Conservation (phyloP, 306 rosid species). For the Citrullus mucosospermus region DNA sequence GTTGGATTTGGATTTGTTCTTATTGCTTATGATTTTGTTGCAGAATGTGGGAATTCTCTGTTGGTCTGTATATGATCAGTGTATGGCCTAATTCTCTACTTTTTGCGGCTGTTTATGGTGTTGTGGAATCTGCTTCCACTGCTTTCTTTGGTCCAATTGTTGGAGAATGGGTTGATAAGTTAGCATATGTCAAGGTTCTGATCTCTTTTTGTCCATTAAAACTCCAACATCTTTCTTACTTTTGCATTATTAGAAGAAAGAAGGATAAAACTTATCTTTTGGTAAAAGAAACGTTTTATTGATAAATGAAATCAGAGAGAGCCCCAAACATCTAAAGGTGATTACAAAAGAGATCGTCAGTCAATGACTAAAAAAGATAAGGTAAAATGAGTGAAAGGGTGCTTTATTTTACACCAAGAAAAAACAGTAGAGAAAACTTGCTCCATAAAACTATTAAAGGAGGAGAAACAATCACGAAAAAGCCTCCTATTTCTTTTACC, state of each 20-base stretch:
- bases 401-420: no score
- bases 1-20: not conserved
- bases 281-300: no score
- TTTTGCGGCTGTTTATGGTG: constrained; percentile 81
- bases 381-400: no score
- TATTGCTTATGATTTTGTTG: not conserved
- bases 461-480: no score
- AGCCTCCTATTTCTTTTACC: no score
- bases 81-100: constrained; percentile 85
- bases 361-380: no score
- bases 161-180: constrained; percentile 63
- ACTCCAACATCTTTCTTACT: not conserved
- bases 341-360: no score
- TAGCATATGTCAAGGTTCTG: constrained; percentile 52
- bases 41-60: constrained; percentile 99
- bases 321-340: no score
- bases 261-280: not conserved
- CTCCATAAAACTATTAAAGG: no score
- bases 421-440: no score
- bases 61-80: constrained; percentile 77
- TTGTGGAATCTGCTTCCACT: constrained; percentile 66
- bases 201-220: not conserved
- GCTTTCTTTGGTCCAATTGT: constrained; percentile 69
- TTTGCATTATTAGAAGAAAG: not conserved
- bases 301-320: no score